Percentiles rank a stretch among this genome's conserved stretches.
phyloP scores from a whole-genome alignment of 768 basidiomycete genomes.

The Mycena metata region DNA sequence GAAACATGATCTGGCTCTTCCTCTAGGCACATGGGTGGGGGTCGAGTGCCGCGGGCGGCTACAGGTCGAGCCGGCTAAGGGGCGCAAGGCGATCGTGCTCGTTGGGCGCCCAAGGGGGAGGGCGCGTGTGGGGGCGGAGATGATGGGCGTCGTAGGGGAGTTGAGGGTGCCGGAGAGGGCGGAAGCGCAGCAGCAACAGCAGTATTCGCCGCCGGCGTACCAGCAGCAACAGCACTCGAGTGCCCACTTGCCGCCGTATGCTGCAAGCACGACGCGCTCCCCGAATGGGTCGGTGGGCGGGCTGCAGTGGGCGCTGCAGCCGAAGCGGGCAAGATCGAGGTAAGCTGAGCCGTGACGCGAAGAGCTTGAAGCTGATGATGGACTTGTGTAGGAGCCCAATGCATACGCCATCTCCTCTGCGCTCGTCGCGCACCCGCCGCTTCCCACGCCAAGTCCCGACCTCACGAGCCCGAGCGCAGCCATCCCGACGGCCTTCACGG shows the following conservation, averaged over 20 bases:
- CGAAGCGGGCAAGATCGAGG: constrained; percentile 31
- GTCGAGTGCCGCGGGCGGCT: constrained; percentile 91
- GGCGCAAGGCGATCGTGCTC: constrained; percentile 94
- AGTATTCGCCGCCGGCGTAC: not conserved
- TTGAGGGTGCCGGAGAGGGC: constrained; percentile 53
- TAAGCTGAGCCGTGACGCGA: constrained; percentile 29
- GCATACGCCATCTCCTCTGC: not conserved
- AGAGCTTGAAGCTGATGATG: not conserved
- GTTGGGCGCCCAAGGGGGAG: constrained; percentile 81
- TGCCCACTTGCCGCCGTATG: constrained; percentile 3
- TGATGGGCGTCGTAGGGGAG: constrained; percentile 67
- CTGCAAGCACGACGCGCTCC: constrained; percentile 56
- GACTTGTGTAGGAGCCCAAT: not conserved
- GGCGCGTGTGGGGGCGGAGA: constrained; percentile 72
- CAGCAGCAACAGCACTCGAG: not conserved
- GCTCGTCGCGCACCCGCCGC: not conserved
- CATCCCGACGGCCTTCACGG: constrained; percentile 32
- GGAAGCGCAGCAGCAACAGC: too few relatives aligned
- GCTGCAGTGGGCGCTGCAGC: constrained; percentile 32
- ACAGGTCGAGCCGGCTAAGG: constrained; percentile 94
- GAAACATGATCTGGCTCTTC: not conserved
- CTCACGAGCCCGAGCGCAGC: constrained; percentile 20
- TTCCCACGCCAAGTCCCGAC: not conserved
- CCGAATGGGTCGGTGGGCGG: constrained; percentile 27
- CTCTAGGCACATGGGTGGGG: constrained; percentile 68